Base-by-base conservation (phyloP, 1,139 yeast genomes). In the Saccharomycopsis phalli region DNA sequence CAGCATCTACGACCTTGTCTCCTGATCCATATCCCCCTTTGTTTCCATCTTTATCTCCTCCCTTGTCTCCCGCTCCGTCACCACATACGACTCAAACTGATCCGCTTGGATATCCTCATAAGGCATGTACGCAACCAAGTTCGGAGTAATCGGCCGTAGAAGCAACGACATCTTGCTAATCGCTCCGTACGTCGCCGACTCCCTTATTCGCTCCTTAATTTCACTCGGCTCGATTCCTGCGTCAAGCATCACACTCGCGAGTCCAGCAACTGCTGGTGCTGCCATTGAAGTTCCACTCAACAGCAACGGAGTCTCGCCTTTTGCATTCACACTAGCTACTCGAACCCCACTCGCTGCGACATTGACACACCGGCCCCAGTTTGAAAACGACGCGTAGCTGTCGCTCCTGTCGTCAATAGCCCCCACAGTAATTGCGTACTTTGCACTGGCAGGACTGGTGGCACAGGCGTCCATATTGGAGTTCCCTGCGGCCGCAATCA, bases 401-500 rank as follows among this genome's bases (percentile, higher is more conserved):
- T 84, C 94, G 19, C 68, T 68, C 29, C 68, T 56, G 53, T 81
- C 94, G 55, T 84, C 93, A 38, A 84, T 74, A 2, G 95, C 94
- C 0, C 95, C 95, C 3, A 86, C 93, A 0, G 94, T 80, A 4
- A 84, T 74, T 0, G 87, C 91, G 31, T 64, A 63, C 1, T 63
- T 61, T 0, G 93, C 76, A 31, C 87, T 76, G 0, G 93, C 91
- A 0, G 95, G 95, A 38, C 93, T 81, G 10, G 80, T 72, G 47
- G 68, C 57, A 54, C 95, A 86, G 0, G 95, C 93, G 54, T 84
- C 76, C 14, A 71, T 59, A 51, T 81, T 79, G 28, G 80, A 69
- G 56, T 87, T 87, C 1, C 96, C 96, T 1, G 95, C 95, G 0
- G 95, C 95, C 2, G 71, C 93, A n/a, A 84, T 84, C 20, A 84